phyloP scores from a whole-genome alignment of 192 early-diverging fungal genomes.

The Linnemannia zychae region DNA sequence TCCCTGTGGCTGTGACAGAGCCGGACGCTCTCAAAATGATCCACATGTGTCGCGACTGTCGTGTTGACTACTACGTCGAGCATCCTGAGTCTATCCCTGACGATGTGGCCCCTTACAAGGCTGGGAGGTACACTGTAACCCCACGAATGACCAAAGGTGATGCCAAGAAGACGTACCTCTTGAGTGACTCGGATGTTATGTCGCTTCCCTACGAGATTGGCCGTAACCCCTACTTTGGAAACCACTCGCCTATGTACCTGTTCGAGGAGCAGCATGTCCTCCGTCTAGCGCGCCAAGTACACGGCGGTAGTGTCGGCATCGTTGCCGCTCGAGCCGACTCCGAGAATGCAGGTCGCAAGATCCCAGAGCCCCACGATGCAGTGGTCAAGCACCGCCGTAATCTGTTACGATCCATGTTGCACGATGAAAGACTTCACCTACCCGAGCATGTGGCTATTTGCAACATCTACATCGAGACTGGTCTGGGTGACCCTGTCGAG shows the following conservation, averaged over 20 bases:
- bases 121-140: not conserved
- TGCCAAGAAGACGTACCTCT: slow-evolving; percentile 12
- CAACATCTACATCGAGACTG: slow-evolving; percentile 9
- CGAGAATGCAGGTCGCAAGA: slow-evolving; percentile 5
- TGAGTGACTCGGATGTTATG: not conserved
- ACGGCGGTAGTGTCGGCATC: not conserved
- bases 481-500: slow-evolving; percentile 1
- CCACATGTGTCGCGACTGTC: not conserved
- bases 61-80: slow-evolving; percentile 4
- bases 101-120: not conserved
- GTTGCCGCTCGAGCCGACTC: slow-evolving; percentile 1
- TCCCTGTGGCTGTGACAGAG: not conserved
- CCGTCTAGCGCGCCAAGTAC: slow-evolving; percentile 9
- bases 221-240: slow-evolving; percentile 5
- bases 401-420: not conserved
- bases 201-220: slow-evolving; percentile 15
- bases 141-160: slow-evolving; percentile 20
- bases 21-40: not conserved
- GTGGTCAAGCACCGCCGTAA: not conserved
- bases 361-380: not conserved
- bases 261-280: slow-evolving; percentile 12
- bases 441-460: slow-evolving; percentile 10
- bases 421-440: not conserved
- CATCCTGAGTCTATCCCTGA: not conserved
- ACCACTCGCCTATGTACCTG: slow-evolving; percentile 3